Base-by-base conservation (phyloP, 345 rosid species). In the Mangifera indica region DNA sequence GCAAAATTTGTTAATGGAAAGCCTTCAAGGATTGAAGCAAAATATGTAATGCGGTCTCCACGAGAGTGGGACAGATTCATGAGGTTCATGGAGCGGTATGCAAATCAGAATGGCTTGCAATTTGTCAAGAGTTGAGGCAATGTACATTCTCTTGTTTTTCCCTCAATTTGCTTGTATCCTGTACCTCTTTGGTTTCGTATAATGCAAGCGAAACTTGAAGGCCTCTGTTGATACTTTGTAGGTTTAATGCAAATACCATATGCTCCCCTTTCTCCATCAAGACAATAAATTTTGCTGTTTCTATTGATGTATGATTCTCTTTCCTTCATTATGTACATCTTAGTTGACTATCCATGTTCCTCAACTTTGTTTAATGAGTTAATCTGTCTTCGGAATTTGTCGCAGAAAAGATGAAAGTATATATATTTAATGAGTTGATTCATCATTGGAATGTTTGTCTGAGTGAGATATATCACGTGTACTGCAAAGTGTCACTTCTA, bases 31-130 rank as follows among this genome's bases (percentile, higher is more conserved):
- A 84, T 95, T 10, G 98, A 92, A 74, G 97, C 99, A 0, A 95
- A 87, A 81, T 92, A 87, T 66, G 25, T 92, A 22, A 95, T 95
- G 99, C 80, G 92, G 57, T 52, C 88, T 0, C 97, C 96, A 0
- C 81, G 85, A 25, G 99, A 92, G 18, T 91, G 99, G 97, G 99
- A 92, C 68, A 83, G 99, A 72, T 92, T 95, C 85, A 92, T 90
- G 99, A 87, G 97, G 79, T 95, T 95, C 83, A 90, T 95, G 98
- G 97, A 95, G 77, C 86, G 93, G 49, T 95, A 92, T 81, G 90
- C 98, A 0, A 83, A 88, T 74, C 92, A 81, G 61, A 92, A 95
- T 25, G 98, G 99, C 52, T 83, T 92, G 81, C 87, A 88, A 63
- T 95, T 92, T 73, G 73, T 95, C 78, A 92, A 95, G 76, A 90